Evolutionary conservation across 208 protist species (phyloP).

Genomic region (Leishmania arabica): DNA sequence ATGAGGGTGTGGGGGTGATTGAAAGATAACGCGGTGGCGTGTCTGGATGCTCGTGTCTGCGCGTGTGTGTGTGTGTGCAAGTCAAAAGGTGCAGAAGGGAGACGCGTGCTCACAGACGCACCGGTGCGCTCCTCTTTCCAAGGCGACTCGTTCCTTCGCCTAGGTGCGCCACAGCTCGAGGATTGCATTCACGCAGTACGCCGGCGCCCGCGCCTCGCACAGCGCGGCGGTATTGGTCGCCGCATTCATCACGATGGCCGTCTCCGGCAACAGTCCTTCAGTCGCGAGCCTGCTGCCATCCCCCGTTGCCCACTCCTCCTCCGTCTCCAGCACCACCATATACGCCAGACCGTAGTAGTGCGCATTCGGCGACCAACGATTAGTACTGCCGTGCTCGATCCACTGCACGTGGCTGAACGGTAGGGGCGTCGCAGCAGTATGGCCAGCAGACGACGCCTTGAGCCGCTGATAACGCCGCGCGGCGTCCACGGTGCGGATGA

Average conservation of each 20-base stretch:
- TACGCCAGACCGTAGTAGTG: constrained; percentile 78
- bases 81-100: not conserved
- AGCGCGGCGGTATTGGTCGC: constrained; percentile 1
- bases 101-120: not conserved
- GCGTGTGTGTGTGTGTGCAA: not conserved
- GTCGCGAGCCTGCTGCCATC: constrained; percentile 12
- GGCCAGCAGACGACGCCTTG: not conserved
- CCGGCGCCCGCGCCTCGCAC: constrained; percentile 8
- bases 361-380: constrained; percentile 58
- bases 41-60: not conserved
- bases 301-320: constrained; percentile 14
- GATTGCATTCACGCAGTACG: constrained; percentile 45
- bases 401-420: constrained; percentile 34
- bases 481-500: constrained; percentile 25
- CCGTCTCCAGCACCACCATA: constrained; percentile 51
- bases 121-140: not conserved
- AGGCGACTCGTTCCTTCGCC: not conserved
- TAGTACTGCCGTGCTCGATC: constrained; percentile 28
- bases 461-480: constrained; percentile 2
- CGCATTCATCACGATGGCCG: constrained; percentile 11
- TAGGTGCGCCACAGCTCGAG: constrained; percentile 43
- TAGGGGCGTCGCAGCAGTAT: constrained; percentile 38
- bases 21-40: not conserved
- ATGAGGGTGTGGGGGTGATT: not conserved
- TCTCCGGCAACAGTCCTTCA: constrained; percentile 19